Conservation (phyloP, 768 basidiomycete genomes). For the Ramaria rubella region DNA sequence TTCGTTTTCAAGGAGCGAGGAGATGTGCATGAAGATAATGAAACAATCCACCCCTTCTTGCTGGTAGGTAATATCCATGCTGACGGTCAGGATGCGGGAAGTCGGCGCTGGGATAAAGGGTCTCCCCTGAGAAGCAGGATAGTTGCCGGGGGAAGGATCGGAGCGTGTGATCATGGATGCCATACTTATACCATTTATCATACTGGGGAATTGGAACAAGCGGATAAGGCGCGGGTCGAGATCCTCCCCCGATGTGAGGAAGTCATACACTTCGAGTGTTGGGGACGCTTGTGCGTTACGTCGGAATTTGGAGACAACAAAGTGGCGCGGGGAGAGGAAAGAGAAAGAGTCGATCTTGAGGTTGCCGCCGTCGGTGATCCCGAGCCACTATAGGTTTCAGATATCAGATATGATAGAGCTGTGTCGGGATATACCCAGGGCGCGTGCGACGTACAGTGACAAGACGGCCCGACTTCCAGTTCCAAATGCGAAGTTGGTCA, state of each 20-base stretch:
- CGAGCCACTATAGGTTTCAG: too few species aligned
- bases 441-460: conserved; percentile 51
- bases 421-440: too few species aligned
- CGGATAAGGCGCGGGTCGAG: neutral
- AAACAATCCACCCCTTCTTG: conserved; percentile 24
- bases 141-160: neutral
- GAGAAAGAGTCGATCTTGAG: conserved; percentile 17
- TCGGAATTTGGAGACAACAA: conserved; percentile 18
- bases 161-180: neutral
- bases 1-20: conserved; percentile 26
- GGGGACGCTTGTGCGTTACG: conserved; percentile 21
- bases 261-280: conserved; percentile 3
- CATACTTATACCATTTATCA: neutral
- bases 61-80: conserved; percentile 19
- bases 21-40: conserved; percentile 38
- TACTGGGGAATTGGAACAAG: neutral
- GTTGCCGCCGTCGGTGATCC: conserved; percentile 2
- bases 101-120: neutral
- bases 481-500: conserved; percentile 52
- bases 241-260: neutral
- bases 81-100: neutral
- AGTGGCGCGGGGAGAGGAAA: conserved; percentile 20
- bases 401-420: too few species aligned
- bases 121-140: neutral
- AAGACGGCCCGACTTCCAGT: conserved; percentile 54